phyloP scores from a whole-genome alignment of 2,329 filamentous ascomycete species.

The Teratosphaeria destructans region DNA sequence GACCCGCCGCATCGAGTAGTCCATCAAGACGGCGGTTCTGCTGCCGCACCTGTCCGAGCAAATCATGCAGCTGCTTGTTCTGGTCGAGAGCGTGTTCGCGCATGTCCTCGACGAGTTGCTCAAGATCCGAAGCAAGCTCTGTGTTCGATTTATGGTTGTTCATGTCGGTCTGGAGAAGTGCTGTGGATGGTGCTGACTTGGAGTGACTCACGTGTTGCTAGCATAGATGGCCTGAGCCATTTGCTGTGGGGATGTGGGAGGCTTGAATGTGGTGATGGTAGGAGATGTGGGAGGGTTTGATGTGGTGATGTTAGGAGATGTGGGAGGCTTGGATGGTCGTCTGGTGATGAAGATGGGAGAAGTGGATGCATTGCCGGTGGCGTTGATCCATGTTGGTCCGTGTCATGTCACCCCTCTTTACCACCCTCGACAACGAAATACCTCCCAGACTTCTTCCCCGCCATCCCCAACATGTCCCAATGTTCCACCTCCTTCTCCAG shows the following conservation, averaged over 20 bases:
- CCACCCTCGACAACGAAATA: slow-evolving; percentile 69
- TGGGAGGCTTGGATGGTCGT: not conserved
- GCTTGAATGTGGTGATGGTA: not conserved
- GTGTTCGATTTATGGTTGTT: not conserved
- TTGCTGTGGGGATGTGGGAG: not conserved
- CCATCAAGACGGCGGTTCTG: not conserved
- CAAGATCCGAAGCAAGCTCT: not conserved
- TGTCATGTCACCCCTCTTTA: slow-evolving; percentile 22
- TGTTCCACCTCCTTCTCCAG: slow-evolving; percentile 43
- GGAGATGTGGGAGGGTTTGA: too few species aligned
- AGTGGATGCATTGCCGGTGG: too few species aligned
- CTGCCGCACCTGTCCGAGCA: not conserved
- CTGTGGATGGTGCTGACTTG: not conserved
- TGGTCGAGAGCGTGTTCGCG: not conserved
- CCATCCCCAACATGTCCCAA: slow-evolving; percentile 61
- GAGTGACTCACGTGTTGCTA: not conserved
- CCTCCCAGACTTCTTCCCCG: slow-evolving; percentile 54
- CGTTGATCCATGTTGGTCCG: not conserved
- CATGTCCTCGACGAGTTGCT: not conserved
- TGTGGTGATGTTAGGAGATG: too few species aligned
- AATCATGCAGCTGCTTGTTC: not conserved
- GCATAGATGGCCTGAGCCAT: not conserved
- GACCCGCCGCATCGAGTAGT: not conserved
- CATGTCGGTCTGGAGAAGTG: not conserved
- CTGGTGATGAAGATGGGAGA: not conserved